Base-by-base conservation (phyloP, 2,329 filamentous ascomycete genomes). In the Dendrostoma leiphaemia region DNA sequence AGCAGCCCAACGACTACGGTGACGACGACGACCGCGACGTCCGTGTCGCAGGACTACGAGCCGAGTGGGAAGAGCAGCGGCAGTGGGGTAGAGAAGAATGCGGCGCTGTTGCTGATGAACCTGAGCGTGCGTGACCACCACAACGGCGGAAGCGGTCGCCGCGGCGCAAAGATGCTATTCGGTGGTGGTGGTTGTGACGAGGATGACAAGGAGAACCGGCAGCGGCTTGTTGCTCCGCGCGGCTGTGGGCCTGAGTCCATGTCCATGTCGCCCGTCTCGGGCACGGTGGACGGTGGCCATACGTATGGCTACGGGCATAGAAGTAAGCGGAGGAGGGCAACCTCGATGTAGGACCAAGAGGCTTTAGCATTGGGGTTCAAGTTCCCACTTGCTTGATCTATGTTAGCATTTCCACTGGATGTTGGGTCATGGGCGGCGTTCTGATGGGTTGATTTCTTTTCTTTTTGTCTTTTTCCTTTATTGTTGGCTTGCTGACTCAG, bases 91-190 rank as follows among this genome's bases (percentile, higher is more conserved):
- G 73, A 78, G 48, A 75, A 73, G 61, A 76, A 75, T 41, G 77
- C 76, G 1, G 77, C 77, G 17, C 65, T 75, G 55, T 62, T 78
- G 6, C 63, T 80, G 34, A 72, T 80, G 74, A 75, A 76, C 48
- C 68, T 80, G 24, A 74, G 74, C 54, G 68, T 77, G 19, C 63
- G 68, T 48, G 73, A 75, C 57, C 52, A 44, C 43, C 26, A n/a
- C n/a, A n/a, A n/a, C n/a, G n/a, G n/a, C n/a, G n/a, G n/a, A n/a
- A n/a, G n/a, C n/a, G n/a, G n/a, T n/a, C n/a, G n/a, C n/a, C n/a
- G n/a, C n/a, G n/a, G n/a, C n/a, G n/a, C n/a, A n/a, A n/a, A n/a
- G n/a, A n/a, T n/a, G n/a, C n/a, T n/a, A n/a, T n/a, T n/a, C n/a
- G 21, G 29, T 17, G 28, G 9, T 15, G 38, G 34, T n/a, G 37